Evolutionary conservation across 2,329 filamentous ascomycete genomes (phyloP), one percentile per base, ranked within the genome.

Genomic region (Orbilia blumenaviensis): DNA sequence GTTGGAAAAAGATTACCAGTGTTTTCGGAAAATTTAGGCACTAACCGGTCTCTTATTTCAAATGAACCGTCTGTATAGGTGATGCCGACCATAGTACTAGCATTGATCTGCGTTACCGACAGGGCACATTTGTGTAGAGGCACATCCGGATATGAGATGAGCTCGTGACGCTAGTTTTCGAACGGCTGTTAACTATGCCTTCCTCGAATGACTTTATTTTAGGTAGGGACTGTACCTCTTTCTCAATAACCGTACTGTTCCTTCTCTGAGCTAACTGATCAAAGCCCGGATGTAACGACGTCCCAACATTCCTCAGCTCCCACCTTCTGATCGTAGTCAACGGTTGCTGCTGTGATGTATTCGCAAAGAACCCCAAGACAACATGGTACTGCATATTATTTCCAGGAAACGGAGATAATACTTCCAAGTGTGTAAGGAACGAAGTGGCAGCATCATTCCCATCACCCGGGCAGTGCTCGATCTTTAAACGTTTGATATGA

Each of bases 301-400:
- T 88, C n/a, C 87, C 83, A 54, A 88, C 86, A 32, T 91, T 89
- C 32, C 87, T 86, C 8, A 94, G 82, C 79, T 95, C 90, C 94
- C 94, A 98, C 77, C 91, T 88, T 78, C 93, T 90, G 77, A 98
- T 86, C 42, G 94, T 87, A 79, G 90, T 96, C 79, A 91, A 89
- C 0, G 88, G 85, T 32, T 89, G 88, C 78, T 90, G 88, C 44
- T 87, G 71, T 9, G 73, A 48, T 8, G 67, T 78, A 38, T 86
- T 63, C 87, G 89, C 29, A 86, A 86, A 78, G 29, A 94, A 87
- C 0, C 91, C 90, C 34, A 97, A 82, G 18, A 97, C 86, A 38
- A 89, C 88, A 36, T 87, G 84, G 63, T 81, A 84, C 77, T 83
- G 86, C 38, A 87, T 86, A 79, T 88, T 62, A 21, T 85, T 85